Conservation (phyloP, 1,284 basidiomycete genomes). For the Caloboletus firmus region DNA sequence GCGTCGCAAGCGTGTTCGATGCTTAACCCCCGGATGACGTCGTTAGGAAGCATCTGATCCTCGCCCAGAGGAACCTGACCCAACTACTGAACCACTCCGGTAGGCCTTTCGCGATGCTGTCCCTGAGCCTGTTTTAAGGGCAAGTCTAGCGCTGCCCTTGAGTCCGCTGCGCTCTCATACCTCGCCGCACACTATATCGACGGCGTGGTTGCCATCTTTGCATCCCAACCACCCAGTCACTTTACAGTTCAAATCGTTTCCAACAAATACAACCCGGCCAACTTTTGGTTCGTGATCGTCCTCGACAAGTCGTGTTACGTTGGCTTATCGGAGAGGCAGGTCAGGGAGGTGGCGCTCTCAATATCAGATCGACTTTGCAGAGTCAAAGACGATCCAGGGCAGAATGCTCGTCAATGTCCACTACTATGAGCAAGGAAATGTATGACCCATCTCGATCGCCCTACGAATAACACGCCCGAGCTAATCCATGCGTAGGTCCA, state of each 20-base stretch:
- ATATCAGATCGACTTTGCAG: conserved; percentile 58
- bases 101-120: conserved; percentile 34
- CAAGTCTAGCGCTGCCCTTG: conserved; percentile 59
- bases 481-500: conserved; percentile 65
- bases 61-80: conserved; percentile 58
- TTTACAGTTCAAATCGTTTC: conserved; percentile 84
- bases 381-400: conserved; percentile 56
- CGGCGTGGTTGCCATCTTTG: conserved; percentile 72
- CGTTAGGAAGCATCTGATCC: conserved; percentile 75
- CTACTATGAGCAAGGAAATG: conserved; percentile 96
- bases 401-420: conserved; percentile 83
- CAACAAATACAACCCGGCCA: conserved; percentile 90
- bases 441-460: conserved; percentile 38
- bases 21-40: conserved; percentile 2
- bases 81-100: conserved; percentile 75
- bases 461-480: not conserved
- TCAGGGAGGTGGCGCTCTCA: conserved; percentile 92
- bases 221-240: conserved; percentile 43
- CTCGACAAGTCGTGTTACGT: not conserved
- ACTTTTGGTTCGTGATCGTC: conserved; percentile 68
- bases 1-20: not conserved
- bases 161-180: conserved; percentile 68
- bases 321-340: conserved; percentile 46
- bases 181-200: conserved; percentile 76
- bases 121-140: not conserved